These are phyloP conservation scores for Styphnolobium japonicum DNA, from an alignment of 306 rosid genomes.

Conservation along the genomic window DNA sequence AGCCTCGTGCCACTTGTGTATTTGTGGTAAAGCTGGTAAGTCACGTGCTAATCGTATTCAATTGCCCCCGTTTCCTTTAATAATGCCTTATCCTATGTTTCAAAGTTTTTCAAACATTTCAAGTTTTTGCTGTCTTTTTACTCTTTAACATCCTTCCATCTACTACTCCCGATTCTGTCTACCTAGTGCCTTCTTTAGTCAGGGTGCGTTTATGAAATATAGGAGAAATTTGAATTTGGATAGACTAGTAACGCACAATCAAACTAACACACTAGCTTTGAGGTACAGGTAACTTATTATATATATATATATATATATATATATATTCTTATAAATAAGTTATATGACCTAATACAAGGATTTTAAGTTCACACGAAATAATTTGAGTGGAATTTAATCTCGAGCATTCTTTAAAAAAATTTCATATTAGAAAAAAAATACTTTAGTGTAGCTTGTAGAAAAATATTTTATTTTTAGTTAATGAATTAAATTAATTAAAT, in stretches of 20 bases:
- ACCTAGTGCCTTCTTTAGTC: background rate
- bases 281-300: too few species aligned
- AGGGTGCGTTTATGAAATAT: background rate
- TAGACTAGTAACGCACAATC: background rate
- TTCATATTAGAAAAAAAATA: too few species aligned
- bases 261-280: too few species aligned
- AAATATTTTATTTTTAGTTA: too few species aligned
- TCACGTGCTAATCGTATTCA: conserved; percentile 2
- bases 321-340: too few species aligned
- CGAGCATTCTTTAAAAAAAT: too few species aligned
- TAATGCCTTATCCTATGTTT: background rate
- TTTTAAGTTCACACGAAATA: too few species aligned
- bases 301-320: too few species aligned
- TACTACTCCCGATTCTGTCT: background rate
- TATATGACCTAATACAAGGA: too few species aligned
- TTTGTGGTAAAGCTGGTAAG: conserved; percentile 4
- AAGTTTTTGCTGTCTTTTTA: background rate
- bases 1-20: background rate
- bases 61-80: background rate
- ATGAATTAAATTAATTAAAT: too few species aligned
- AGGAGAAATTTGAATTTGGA: background rate
- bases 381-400: too few species aligned
- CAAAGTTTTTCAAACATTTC: background rate
- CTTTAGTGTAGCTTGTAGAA: too few species aligned
- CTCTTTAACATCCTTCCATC: background rate